Conservation (phyloP, 2,329 filamentous ascomycete genomes). For the Hymenoscyphus albidus region DNA sequence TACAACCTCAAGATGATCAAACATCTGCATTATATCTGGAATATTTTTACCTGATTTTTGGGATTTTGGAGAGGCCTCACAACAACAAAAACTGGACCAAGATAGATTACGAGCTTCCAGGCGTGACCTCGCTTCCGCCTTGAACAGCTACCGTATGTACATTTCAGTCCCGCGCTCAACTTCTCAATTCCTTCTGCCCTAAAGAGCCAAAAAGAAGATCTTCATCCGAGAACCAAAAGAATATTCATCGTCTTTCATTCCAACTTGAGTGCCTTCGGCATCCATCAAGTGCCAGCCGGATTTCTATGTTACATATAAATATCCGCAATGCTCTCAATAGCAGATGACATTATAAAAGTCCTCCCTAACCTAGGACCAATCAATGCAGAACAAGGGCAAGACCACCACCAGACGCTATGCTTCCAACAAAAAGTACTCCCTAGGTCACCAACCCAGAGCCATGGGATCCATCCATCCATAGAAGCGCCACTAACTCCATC, state of each 20-base stretch:
- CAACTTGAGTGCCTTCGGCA: slow-evolving; percentile 14
- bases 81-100: neutral
- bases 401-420: slow-evolving; percentile 34
- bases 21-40: too few species aligned
- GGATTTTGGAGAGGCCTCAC: too few species aligned
- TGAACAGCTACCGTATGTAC: neutral
- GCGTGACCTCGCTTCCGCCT: neutral
- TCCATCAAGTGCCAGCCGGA: slow-evolving; percentile 18
- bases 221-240: slow-evolving; percentile 3
- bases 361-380: slow-evolving; percentile 17
- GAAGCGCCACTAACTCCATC: slow-evolving; percentile 34
- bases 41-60: too few species aligned
- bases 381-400: slow-evolving; percentile 20
- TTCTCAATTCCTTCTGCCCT: neutral
- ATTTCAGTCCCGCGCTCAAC: neutral
- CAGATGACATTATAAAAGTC: slow-evolving; percentile 27
- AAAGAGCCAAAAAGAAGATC: slow-evolving; percentile 1
- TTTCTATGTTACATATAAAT: slow-evolving; percentile 33
- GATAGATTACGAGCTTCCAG: neutral
- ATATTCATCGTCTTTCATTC: slow-evolving; percentile 24
- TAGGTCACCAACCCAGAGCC: slow-evolving; percentile 12
- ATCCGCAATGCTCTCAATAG: slow-evolving; percentile 19
- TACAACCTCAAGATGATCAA: too few species aligned
- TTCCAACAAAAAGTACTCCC: slow-evolving; percentile 28
- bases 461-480: slow-evolving; percentile 18